Evolutionary conservation across 495 filamentous ascomycete species (phyloP).

Genomic region (Penicillium bialowiezense): DNA sequence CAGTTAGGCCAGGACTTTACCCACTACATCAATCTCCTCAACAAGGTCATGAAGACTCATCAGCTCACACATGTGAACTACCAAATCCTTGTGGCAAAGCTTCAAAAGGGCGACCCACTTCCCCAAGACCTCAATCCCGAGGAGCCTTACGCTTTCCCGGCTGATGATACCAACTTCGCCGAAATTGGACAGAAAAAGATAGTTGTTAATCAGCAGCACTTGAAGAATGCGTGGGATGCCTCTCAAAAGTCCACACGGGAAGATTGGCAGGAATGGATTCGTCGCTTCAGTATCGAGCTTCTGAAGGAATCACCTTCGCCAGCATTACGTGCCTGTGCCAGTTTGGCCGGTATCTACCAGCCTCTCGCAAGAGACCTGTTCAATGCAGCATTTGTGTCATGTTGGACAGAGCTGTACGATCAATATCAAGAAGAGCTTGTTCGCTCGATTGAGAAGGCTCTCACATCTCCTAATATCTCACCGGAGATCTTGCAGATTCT

Average conservation of each 20-base stretch:
- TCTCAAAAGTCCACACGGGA: slow-evolving; percentile 92
- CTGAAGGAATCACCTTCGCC: slow-evolving; percentile 95
- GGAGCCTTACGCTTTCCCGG: slow-evolving; percentile 72
- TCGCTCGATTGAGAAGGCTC: slow-evolving; percentile 88
- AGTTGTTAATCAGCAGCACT: slow-evolving; percentile 92
- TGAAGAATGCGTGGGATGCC: slow-evolving; percentile 97
- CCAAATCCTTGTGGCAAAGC: slow-evolving; percentile 81
- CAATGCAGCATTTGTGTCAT: slow-evolving; percentile 97
- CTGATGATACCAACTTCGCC: slow-evolving; percentile 72
- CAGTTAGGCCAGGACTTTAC: slow-evolving; percentile 94
- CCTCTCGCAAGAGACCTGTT: slow-evolving; percentile 91
- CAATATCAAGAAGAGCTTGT: slow-evolving; percentile 95
- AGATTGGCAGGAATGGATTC: slow-evolving; percentile 99
- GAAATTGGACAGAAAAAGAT: slow-evolving; percentile 91
- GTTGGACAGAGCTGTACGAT: slow-evolving; percentile 96
- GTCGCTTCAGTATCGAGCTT: slow-evolving; percentile 91
- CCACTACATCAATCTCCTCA: slow-evolving; percentile 87
- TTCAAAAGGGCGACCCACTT: slow-evolving; percentile 89
- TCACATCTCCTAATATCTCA: slow-evolving; percentile 88
- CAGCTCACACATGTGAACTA: slow-evolving; percentile 84
- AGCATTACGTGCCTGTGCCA: slow-evolving; percentile 87
- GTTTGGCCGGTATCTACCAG: slow-evolving; percentile 84
- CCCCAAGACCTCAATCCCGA: slow-evolving; percentile 92
- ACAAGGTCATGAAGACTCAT: slow-evolving; percentile 65
- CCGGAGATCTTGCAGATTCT: slow-evolving; percentile 93